Conservation (phyloP, 176 grass and related monocot species). For the Cocos nucifera region DNA sequence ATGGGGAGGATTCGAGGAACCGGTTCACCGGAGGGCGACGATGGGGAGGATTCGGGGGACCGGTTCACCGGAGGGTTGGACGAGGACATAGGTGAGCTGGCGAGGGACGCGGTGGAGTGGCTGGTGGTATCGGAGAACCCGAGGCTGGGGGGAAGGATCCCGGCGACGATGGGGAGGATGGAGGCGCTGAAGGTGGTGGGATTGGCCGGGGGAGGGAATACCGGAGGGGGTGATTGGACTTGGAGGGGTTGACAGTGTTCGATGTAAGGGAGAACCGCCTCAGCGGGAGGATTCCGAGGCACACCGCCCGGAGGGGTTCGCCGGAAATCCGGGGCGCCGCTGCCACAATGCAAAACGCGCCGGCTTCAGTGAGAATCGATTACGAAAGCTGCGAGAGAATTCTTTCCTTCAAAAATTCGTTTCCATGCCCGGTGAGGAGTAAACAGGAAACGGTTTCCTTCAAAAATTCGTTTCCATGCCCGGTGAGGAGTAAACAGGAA, state of each 20-base stretch:
- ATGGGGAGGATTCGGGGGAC: too few relatives aligned
- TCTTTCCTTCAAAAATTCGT: too few relatives aligned
- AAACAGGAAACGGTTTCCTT: too few relatives aligned
- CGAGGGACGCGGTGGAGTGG: slow-evolving; percentile 26
- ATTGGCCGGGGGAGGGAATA: slow-evolving; percentile 29
- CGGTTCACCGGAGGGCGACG: too few relatives aligned
- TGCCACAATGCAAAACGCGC: slow-evolving; percentile 25
- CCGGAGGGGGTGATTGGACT: slow-evolving; percentile 31
- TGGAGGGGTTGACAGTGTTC: slow-evolving; percentile 13
- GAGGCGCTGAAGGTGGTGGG: slow-evolving; percentile 26
- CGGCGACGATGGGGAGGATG: slow-evolving; percentile 30
- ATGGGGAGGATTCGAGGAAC: slow-evolving; percentile 31
- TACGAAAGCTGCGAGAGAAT: too few relatives aligned
- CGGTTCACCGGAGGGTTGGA: too few relatives aligned
- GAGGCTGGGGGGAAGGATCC: slow-evolving; percentile 24
- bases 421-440: too few relatives aligned
- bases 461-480: too few relatives aligned
- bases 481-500: too few relatives aligned
- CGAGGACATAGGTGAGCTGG: too few relatives aligned
- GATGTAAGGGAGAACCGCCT: slow-evolving; percentile 28
- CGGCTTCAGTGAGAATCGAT: too few relatives aligned
- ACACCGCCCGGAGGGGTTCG: slow-evolving; percentile 21
- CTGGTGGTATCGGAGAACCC: slow-evolving; percentile 33
- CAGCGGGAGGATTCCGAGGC: slow-evolving; percentile 28
- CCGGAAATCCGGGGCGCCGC: slow-evolving; percentile 22